Percentiles rank a stretch among this genome's conserved stretches.
phyloP scores from a whole-genome alignment of 768 basidiomycete genomes.

The Nidularia pulvinata region DNA sequence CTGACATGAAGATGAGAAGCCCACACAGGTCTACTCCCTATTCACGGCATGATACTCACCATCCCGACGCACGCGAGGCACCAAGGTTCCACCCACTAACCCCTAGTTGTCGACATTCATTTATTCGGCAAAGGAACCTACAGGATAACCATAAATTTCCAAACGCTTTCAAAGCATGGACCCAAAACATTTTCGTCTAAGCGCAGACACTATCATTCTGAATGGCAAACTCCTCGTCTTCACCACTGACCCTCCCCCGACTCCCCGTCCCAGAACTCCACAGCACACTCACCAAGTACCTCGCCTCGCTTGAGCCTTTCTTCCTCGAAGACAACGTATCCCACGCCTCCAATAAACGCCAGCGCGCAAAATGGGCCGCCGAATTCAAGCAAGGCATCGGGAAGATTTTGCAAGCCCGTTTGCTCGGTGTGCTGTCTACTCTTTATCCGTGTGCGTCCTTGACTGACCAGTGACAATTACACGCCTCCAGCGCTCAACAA shows the following conservation, averaged over 20 bases:
- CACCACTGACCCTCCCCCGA: conserved; percentile 51
- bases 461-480: not conserved
- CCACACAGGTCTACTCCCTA: no score
- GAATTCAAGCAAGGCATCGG: conserved; percentile 78
- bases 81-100: no score
- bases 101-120: no score
- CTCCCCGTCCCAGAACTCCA: conserved; percentile 83
- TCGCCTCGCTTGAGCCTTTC: conserved; percentile 78
- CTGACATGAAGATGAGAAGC: no score
- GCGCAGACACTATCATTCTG: no score
- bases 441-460: not conserved
- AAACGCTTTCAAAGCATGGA: no score
- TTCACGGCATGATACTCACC: no score
- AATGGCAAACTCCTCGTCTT: no score
- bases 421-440: conserved; percentile 53
- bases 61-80: no score
- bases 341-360: conserved; percentile 48
- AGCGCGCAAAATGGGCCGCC: conserved; percentile 58
- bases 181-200: no score
- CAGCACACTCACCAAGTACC: conserved; percentile 74
- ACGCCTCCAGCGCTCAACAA: conserved; percentile 83
- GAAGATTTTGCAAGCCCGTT: conserved; percentile 63
- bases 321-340: conserved; percentile 70
- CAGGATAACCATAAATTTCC: no score
- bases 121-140: no score